Evolutionary conservation across 768 basidiomycete species (phyloP), one percentile per base, ranked within the genome.

Genomic region (Boletus patriciae): DNA sequence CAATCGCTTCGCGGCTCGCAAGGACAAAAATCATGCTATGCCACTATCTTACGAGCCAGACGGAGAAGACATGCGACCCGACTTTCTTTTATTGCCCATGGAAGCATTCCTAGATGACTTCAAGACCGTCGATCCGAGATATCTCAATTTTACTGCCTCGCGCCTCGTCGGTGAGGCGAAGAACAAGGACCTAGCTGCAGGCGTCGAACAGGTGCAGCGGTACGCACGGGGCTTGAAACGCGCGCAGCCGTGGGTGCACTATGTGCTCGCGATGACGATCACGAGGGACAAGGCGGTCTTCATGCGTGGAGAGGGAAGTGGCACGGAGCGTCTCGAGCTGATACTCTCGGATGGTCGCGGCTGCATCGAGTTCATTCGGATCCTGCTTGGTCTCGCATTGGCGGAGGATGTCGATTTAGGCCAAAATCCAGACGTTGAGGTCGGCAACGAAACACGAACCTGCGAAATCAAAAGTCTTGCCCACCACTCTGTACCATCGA

Each of bases 51-150:
- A 48, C 7, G 52, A 45, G 11, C 9, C 54, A 4, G 46, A 50
- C 34, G n/a, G 23, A 34, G 6, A 34, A 9, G 33, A 46, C 7
- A 37, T 62, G n/a, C 34, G 43, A 6, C 62, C 60, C 12, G 54
- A 50, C 33, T 56, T 63, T 47, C 15, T 64, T 19, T 27, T 63
- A 29, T 54, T 63, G 54, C 62, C 57, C 13, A 51, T 54, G 3
- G n/a, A 48, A 7, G 62, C 62, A 6, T 64, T 64, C 46, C n/a
- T 10, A 36, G 34, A 11, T 18, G 13, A n/a, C 33, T 44, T 44
- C 33, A 36, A 44, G 51, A 52, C 34, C 3, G 51, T 52, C 11
- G 34, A 52, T 34, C n/a, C 7, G 15, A 44, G 23, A 19, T 45
- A 19, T 4, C 6, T 52, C 51, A 44, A 45, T 27, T 19, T 27